Conservation (phyloP, 148 eudicot species). For the Tetragonia tetragonoides region DNA sequence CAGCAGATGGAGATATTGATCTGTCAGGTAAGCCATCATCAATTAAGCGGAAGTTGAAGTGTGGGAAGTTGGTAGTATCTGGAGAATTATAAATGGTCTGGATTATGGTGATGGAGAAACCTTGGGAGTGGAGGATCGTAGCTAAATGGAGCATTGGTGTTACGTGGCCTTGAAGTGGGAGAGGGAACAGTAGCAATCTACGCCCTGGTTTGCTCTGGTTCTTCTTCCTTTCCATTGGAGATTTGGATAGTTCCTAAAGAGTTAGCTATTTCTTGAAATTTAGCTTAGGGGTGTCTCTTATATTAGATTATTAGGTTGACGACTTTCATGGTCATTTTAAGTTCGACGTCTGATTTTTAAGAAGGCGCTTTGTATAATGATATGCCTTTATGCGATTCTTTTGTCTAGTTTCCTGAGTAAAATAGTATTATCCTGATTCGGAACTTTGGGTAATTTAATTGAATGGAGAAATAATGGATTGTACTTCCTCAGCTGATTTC, state of each 20-base stretch:
- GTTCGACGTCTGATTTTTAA: too few relatives aligned
- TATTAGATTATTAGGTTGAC: too few relatives aligned
- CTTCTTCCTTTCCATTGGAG: not conserved
- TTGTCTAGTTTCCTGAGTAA: too few relatives aligned
- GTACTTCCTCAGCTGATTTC: too few relatives aligned
- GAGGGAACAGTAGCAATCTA: conserved; percentile 25
- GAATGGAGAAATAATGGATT: too few relatives aligned
- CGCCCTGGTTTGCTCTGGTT: not conserved
- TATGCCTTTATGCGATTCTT: too few relatives aligned
- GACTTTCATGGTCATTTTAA: not conserved
- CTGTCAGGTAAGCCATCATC: conserved; percentile 12
- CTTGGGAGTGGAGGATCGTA: not conserved
- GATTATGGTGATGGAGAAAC: conserved; percentile 14
- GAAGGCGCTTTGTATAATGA: too few relatives aligned
- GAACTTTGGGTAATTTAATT: too few relatives aligned
- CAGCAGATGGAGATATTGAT: not conserved
- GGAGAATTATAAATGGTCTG: conserved; percentile 31
- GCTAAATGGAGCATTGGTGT: conserved; percentile 10
- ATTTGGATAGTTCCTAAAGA: not conserved
- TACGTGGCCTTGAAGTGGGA: conserved; percentile 1
- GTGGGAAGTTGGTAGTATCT: conserved; percentile 15
- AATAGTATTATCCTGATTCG: too few relatives aligned
- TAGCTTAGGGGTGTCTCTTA: not conserved
- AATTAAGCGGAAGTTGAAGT: conserved; percentile 12
- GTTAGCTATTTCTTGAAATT: not conserved